phyloP scores from a whole-genome alignment of 768 basidiomycete species.

The Plicaturopsis crispa region DNA sequence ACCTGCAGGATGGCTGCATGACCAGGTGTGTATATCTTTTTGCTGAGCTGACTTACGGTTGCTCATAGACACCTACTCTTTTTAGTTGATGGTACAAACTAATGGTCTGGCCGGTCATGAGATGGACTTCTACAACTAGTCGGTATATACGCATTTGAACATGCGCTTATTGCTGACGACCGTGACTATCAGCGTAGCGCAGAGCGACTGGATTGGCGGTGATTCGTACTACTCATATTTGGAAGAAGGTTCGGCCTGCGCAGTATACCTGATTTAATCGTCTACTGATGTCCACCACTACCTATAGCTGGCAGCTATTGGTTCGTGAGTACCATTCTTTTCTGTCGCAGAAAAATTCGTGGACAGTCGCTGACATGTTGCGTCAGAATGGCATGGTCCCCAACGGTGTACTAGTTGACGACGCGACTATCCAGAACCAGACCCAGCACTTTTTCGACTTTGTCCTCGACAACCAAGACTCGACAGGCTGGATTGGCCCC shows the following conservation, averaged over 20 bases:
- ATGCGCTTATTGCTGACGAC: background rate
- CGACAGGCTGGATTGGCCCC: slow-evolving; percentile 49
- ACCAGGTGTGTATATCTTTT: slow-evolving; percentile 18
- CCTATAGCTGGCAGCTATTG: slow-evolving; percentile 56
- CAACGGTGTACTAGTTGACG: slow-evolving; percentile 39
- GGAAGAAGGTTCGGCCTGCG: slow-evolving; percentile 21
- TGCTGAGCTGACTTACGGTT: background rate
- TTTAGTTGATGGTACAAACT: slow-evolving; percentile 22
- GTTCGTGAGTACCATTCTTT: slow-evolving; percentile 33
- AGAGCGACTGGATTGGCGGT: slow-evolving; percentile 27
- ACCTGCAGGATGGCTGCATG: slow-evolving; percentile 22
- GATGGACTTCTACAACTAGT: slow-evolving; percentile 29
- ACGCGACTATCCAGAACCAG: slow-evolving; percentile 35
- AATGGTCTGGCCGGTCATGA: slow-evolving; percentile 27
- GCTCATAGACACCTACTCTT: background rate
- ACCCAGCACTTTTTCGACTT: slow-evolving; percentile 42
- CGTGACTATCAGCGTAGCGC: slow-evolving; percentile 14
- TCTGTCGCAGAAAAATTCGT: background rate
- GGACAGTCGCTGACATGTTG: background rate
- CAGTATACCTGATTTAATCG: background rate
- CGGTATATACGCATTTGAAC: background rate
- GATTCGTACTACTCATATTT: slow-evolving; percentile 23
- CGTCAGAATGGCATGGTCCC: slow-evolving; percentile 46
- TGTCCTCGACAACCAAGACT: slow-evolving; percentile 43
- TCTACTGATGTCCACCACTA: background rate